These are phyloP conservation scores for Penicillium atrosanguineum DNA, from an alignment of 495 filamentous ascomycete genomes.

Conservation along the genomic window DNA sequence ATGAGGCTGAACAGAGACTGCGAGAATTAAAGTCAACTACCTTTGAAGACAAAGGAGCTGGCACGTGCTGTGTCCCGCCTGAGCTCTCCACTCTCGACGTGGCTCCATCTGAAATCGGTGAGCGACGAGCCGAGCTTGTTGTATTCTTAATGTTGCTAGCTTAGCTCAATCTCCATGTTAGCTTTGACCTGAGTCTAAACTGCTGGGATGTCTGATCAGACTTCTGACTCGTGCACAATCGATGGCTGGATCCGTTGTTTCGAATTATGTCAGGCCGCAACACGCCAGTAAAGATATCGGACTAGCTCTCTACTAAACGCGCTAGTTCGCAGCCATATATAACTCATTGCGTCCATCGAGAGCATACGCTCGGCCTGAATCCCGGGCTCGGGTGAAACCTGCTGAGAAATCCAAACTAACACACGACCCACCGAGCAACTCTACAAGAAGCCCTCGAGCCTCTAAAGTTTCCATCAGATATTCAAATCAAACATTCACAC, in stretches of 20 bases:
- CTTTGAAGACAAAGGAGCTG: neutral
- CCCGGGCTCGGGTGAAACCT: neutral
- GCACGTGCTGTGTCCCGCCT: slow-evolving; percentile 7
- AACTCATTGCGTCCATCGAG: too few species aligned
- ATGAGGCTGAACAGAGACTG: neutral
- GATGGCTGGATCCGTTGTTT: neutral
- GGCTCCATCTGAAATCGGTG: slow-evolving; percentile 9
- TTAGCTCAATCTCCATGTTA: neutral
- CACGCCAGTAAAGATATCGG: neutral
- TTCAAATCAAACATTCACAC: neutral
- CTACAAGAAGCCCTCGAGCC: slow-evolving; percentile 1
- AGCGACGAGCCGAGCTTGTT: neutral
- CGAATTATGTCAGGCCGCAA: neutral
- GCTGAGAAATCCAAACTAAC: slow-evolving; percentile 11
- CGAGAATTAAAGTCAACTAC: neutral
- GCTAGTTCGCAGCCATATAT: too few species aligned
- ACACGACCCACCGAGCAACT: neutral
- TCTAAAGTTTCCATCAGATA: neutral
- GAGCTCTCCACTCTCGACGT: slow-evolving; percentile 12
- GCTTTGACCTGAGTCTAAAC: too few species aligned
- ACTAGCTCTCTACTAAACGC: neutral
- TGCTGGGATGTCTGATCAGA: too few species aligned
- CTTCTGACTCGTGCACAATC: neutral
- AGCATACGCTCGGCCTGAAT: neutral
- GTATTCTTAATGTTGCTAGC: neutral